Evolutionary conservation across 2,329 filamentous ascomycete species (phyloP).

Genomic region (Aspergillus sojae): DNA sequence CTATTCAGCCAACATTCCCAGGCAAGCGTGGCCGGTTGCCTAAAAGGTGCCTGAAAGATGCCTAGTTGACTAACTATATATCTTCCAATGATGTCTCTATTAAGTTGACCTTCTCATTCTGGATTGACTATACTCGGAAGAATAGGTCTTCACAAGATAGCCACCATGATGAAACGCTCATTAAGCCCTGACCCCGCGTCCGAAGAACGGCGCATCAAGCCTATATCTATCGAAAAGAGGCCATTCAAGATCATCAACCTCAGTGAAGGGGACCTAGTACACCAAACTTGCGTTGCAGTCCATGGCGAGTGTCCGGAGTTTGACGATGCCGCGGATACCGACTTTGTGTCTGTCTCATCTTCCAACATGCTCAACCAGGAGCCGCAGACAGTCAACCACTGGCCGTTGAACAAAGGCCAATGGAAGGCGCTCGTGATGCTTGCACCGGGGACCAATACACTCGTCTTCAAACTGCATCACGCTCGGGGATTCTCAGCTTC

Average conservation of each 20-base stretch:
- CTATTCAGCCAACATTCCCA: too few species aligned
- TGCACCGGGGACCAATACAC: neutral
- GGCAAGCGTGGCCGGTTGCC: too few species aligned
- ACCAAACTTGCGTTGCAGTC: neutral
- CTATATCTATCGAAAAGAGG: neutral
- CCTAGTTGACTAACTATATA: too few species aligned
- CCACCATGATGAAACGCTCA: neutral
- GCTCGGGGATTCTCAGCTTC: neutral
- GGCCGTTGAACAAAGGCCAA: neutral
- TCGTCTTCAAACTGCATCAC: neutral
- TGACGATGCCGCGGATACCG: neutral
- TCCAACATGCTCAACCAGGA: neutral
- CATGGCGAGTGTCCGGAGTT: neutral
- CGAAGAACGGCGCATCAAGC: neutral
- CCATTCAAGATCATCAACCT: neutral
- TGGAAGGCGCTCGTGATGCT: neutral
- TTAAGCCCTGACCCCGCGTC: neutral
- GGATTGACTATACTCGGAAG: too few species aligned
- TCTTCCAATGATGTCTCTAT: too few species aligned
- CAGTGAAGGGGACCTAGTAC: neutral
- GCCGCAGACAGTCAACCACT: neutral
- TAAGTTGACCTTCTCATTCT: fast-evolving
- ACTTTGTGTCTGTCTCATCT: neutral
- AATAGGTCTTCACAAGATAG: neutral
- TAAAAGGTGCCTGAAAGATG: too few species aligned